These are phyloP conservation scores for Ustilago tritici DNA, from an alignment of 1,284 basidiomycete genomes.

Conservation along the genomic window DNA sequence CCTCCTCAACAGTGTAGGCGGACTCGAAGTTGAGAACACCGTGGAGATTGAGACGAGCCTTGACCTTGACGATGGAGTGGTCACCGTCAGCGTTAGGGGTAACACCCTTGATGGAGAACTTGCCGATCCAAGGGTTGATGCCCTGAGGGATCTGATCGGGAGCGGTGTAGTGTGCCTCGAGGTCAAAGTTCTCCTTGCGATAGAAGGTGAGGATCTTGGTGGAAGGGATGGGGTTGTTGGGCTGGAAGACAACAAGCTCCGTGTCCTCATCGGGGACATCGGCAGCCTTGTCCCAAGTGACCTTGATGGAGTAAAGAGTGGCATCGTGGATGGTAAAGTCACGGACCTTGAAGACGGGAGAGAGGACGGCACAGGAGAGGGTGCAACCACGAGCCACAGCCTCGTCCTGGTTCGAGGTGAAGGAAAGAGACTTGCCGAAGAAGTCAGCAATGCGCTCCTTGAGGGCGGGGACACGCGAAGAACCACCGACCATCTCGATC, in stretches of 20 bases:
- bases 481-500: constrained; percentile 68
- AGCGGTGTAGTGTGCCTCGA: constrained; percentile 65
- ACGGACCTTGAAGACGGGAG: constrained; percentile 69
- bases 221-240: constrained; percentile 69
- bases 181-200: constrained; percentile 68
- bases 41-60: constrained; percentile 69
- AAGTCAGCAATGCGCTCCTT: constrained; percentile 65
- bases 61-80: constrained; percentile 70
- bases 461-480: constrained; percentile 66
- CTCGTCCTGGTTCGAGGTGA: constrained; percentile 69
- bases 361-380: constrained; percentile 68
- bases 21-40: constrained; percentile 68
- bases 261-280: constrained; percentile 69
- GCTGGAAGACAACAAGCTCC: constrained; percentile 68
- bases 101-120: constrained; percentile 67
- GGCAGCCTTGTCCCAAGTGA: constrained; percentile 68
- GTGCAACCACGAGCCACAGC: constrained; percentile 67
- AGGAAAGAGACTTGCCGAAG: constrained; percentile 64
- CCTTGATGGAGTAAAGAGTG: constrained; percentile 69
- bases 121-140: constrained; percentile 67
- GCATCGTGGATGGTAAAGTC: constrained; percentile 68
- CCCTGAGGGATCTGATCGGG: constrained; percentile 61
- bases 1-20: constrained; percentile 68
- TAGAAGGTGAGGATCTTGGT: constrained; percentile 70
- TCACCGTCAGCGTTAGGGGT: constrained; percentile 67